These are phyloP conservation scores for Botryobasidium botryosum DNA, from an alignment of 768 basidiomycete species.

Conservation along the genomic window DNA sequence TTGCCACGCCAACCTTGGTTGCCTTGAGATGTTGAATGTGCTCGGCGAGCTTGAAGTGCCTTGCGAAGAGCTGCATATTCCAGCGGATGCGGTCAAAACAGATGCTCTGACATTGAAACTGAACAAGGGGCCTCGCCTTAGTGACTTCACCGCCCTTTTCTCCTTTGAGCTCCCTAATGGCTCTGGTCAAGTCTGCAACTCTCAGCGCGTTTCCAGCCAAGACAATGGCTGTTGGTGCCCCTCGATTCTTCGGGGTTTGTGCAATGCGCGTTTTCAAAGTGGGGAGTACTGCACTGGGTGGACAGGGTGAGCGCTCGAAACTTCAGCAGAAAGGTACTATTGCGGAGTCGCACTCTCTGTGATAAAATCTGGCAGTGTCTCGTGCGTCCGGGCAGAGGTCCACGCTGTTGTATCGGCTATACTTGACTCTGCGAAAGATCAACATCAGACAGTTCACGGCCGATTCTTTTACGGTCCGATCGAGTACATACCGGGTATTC, in stretches of 20 bases:
- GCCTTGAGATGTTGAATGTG: slow-evolving; percentile 69
- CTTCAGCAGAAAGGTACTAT: neutral
- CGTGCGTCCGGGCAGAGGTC: slow-evolving; percentile 53
- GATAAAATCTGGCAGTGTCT: slow-evolving; percentile 60
- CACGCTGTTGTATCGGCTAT: slow-evolving; percentile 64
- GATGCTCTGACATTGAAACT: neutral
- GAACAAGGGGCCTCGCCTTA: slow-evolving; percentile 27
- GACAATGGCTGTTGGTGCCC: slow-evolving; percentile 78
- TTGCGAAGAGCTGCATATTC: slow-evolving; percentile 61
- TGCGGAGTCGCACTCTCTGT: slow-evolving; percentile 35
- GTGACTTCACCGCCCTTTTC: slow-evolving; percentile 84
- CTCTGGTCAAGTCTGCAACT: slow-evolving; percentile 72
- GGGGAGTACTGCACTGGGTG: slow-evolving; percentile 36
- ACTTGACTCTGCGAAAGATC: slow-evolving; percentile 1
- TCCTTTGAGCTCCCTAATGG: slow-evolving; percentile 51
- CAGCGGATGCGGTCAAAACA: neutral
- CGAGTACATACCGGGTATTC: slow-evolving; percentile 48
- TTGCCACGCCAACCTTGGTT: slow-evolving; percentile 78
- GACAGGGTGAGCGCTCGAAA: too few species aligned
- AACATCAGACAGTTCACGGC: neutral
- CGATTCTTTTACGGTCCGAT: neutral
- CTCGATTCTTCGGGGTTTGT: slow-evolving; percentile 58
- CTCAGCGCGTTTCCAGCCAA: slow-evolving; percentile 79
- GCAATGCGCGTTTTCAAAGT: slow-evolving; percentile 48
- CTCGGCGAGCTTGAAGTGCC: slow-evolving; percentile 80